phyloP scores from a whole-genome alignment of 2,329 filamentous ascomycete species.

The Colletotrichum phormii region DNA sequence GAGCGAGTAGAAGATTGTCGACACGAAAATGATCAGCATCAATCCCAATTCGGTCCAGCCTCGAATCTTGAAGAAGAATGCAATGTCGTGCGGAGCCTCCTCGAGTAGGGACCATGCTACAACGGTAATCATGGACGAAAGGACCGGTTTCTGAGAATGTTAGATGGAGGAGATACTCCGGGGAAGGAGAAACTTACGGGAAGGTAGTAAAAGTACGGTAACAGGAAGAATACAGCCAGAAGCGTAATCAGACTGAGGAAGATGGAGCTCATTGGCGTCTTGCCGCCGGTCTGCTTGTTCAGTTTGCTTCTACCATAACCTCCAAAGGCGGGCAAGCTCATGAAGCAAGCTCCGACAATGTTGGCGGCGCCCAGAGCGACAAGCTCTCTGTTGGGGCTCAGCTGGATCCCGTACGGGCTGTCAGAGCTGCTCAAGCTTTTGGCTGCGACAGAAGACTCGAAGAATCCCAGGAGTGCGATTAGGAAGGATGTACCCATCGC shows the following conservation, averaged over 20 bases:
- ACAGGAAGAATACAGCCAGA: conserved; percentile 81
- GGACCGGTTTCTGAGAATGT: conserved; percentile 80
- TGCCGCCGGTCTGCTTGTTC: conserved; percentile 90
- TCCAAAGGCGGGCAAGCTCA: conserved; percentile 92
- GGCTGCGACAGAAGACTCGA: conserved; percentile 95
- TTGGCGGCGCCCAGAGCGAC: conserved; percentile 93
- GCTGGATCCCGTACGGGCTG: conserved; percentile 80
- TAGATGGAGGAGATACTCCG: not conserved
- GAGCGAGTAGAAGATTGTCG: conserved; percentile 95
- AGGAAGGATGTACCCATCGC: conserved; percentile 93
- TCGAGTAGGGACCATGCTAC: conserved; percentile 96
- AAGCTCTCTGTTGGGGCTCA: conserved; percentile 93
- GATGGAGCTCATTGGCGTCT: conserved; percentile 93
- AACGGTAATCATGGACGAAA: conserved; percentile 94
- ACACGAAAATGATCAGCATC: conserved; percentile 90
- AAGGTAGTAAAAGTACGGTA: conserved; percentile 94
- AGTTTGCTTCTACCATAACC: conserved; percentile 97
- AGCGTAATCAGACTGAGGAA: conserved; percentile 86
- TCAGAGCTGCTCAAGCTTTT: conserved; percentile 83
- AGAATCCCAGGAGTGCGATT: conserved; percentile 96
- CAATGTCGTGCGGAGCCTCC: conserved; percentile 91
- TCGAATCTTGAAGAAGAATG: conserved; percentile 87
- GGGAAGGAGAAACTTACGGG: conserved; percentile 71
- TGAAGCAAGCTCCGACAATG: conserved; percentile 90
- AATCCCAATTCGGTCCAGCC: conserved; percentile 88